These are phyloP conservation scores for Pseudocercospora musae DNA, from an alignment of 2,329 filamentous ascomycete species.

Conservation along the genomic window DNA sequence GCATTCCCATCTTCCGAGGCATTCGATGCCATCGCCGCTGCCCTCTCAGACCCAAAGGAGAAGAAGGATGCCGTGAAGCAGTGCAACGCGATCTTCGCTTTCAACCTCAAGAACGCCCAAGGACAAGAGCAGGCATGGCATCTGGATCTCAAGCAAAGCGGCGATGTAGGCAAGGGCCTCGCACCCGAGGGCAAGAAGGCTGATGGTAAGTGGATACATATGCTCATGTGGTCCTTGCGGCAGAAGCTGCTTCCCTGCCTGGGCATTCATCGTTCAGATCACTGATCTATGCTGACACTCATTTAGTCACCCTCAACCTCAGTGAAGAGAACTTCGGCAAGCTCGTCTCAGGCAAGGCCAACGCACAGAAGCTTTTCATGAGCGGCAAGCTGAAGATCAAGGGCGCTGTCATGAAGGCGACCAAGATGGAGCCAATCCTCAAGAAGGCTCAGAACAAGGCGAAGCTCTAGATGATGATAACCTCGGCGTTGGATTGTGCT, in stretches of 20 bases:
- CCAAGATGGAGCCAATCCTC: conserved; percentile 89
- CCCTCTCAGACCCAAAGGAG: conserved; percentile 66
- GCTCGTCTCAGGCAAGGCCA: conserved; percentile 81
- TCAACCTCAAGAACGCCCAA: conserved; percentile 82
- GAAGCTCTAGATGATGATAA: conserved; percentile 63
- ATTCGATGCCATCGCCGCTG: conserved; percentile 80
- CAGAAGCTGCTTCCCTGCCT: background rate
- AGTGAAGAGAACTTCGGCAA: conserved; percentile 83
- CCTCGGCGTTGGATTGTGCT: conserved; percentile 7
- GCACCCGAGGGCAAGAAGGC: conserved; percentile 70
- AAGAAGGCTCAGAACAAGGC: conserved; percentile 82
- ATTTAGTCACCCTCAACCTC: conserved; percentile 74
- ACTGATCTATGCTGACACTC: conserved; percentile 6
- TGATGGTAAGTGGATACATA: conserved; percentile 59
- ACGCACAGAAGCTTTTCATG: conserved; percentile 96
- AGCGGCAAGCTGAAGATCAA: conserved; percentile 97
- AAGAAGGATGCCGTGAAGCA: conserved; percentile 86
- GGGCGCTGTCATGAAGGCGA: conserved; percentile 98
- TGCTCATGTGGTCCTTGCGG: background rate
- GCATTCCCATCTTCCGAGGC: conserved; percentile 86
- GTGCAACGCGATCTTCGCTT: conserved; percentile 82
- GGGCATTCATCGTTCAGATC: background rate
- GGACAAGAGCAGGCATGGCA: conserved; percentile 85
- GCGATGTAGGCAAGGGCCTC: conserved; percentile 72
- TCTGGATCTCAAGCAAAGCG: conserved; percentile 90